Evolutionary conservation across 495 filamentous ascomycete genomes (phyloP).

Genomic region (Immersiella caudata): DNA sequence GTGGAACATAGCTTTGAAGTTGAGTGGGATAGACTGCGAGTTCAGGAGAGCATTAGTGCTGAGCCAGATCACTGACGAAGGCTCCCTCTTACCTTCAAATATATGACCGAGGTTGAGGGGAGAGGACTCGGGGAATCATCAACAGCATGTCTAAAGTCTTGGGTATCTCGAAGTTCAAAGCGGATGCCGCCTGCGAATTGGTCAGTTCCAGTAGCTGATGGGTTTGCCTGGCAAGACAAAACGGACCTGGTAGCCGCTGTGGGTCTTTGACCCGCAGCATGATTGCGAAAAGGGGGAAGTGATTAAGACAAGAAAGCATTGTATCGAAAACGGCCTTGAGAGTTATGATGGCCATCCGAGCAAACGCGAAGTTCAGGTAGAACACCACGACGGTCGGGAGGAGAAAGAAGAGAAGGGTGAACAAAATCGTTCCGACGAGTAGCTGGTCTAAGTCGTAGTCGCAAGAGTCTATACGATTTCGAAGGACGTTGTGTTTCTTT

Average conservation of each 20-base stretch:
- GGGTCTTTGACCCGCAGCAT: slow-evolving; percentile 98
- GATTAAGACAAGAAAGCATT: slow-evolving; percentile 89
- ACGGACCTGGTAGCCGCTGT: slow-evolving; percentile 77
- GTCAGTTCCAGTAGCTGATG: slow-evolving; percentile 11
- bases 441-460: slow-evolving; percentile 99
- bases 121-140: slow-evolving; percentile 34
- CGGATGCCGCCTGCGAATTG: slow-evolving; percentile 70
- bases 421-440: slow-evolving; percentile 92
- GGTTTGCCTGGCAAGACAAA: neutral
- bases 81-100: slow-evolving; percentile 66
- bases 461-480: slow-evolving; percentile 97
- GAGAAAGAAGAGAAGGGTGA: slow-evolving; percentile 93
- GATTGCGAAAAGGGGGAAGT: slow-evolving; percentile 95
- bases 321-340: slow-evolving; percentile 90
- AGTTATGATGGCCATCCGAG: slow-evolving; percentile 91
- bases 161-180: slow-evolving; percentile 84
- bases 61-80: neutral
- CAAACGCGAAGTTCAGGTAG: slow-evolving; percentile 92
- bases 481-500: slow-evolving; percentile 95
- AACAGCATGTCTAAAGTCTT: slow-evolving; percentile 47
- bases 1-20: slow-evolving; percentile 90
- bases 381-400: slow-evolving; percentile 94
- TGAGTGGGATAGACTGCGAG: slow-evolving; percentile 78
- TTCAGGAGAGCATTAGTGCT: slow-evolving; percentile 19
- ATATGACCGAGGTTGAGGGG: slow-evolving; percentile 71